Conservation (phyloP, 2,329 filamentous ascomycete species). For the Aureobasidium sp. region DNA sequence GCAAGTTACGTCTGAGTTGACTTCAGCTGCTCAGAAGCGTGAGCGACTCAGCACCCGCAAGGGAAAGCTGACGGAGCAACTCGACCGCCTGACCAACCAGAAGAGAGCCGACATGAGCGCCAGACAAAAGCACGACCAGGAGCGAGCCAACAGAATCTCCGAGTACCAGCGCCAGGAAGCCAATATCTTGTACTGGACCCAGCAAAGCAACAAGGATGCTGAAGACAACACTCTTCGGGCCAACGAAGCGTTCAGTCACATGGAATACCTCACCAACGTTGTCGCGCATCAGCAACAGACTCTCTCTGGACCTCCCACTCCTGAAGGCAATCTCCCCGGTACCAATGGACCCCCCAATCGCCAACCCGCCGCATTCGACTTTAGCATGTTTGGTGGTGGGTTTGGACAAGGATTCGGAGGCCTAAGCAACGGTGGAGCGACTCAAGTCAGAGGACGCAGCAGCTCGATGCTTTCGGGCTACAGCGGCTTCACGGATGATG, state of each 20-base stretch:
- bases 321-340: slow-evolving; percentile 50
- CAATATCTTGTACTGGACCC: slow-evolving; percentile 30
- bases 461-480: slow-evolving; percentile 45
- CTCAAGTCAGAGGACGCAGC: slow-evolving; percentile 37
- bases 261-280: slow-evolving; percentile 21
- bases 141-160: slow-evolving; percentile 20
- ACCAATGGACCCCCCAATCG: slow-evolving; percentile 27
- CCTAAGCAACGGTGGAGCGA: slow-evolving; percentile 16
- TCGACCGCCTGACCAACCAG: slow-evolving; percentile 60
- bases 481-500: slow-evolving; percentile 40
- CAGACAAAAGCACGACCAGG: slow-evolving; percentile 24
- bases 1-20: slow-evolving; percentile 55
- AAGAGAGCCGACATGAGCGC: slow-evolving; percentile 45
- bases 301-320: slow-evolving; percentile 33
- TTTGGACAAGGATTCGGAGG: slow-evolving; percentile 4
- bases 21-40: slow-evolving; percentile 55
- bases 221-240: slow-evolving; percentile 31
- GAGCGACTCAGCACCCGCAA: slow-evolving; percentile 66
- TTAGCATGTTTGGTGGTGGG: slow-evolving; percentile 14
- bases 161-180: slow-evolving; percentile 30
- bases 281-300: slow-evolving; percentile 17
- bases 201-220: slow-evolving; percentile 28
- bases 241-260: slow-evolving; percentile 30
- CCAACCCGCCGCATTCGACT: slow-evolving; percentile 16
- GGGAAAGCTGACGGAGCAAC: slow-evolving; percentile 63